phyloP scores from a whole-genome alignment of 495 filamentous ascomycete genomes.

The Massariosphaeria phaeospora region DNA sequence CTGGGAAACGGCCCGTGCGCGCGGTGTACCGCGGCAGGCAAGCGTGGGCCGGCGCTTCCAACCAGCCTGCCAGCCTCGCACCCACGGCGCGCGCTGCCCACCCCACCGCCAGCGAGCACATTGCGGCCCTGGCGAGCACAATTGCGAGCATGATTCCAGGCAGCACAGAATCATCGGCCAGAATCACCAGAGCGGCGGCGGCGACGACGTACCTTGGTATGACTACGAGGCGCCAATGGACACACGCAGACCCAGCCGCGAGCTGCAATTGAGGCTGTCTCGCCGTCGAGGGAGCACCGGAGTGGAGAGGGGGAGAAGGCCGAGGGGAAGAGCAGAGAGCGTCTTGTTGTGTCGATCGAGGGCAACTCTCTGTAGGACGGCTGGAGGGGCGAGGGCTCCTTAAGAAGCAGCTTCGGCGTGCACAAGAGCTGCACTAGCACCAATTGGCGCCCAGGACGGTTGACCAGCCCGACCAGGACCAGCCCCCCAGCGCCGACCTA shows the following conservation, averaged over 20 bases:
- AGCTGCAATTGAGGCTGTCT: conserved; percentile 29
- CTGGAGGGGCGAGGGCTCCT: conserved; percentile 3
- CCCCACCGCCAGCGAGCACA: too few relatives aligned
- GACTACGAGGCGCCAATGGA: conserved; percentile 13
- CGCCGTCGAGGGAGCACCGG: conserved; percentile 27
- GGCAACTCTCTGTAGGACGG: conserved; percentile 20
- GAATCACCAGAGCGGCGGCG: too few relatives aligned
- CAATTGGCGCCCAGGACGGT: not conserved
- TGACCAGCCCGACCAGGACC: not conserved
- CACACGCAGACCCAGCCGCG: conserved; percentile 33
- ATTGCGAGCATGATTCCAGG: too few relatives aligned
- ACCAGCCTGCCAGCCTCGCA: too few relatives aligned
- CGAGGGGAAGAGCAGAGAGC: conserved; percentile 4
- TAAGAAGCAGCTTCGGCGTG: conserved; percentile 17
- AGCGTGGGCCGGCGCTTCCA: too few relatives aligned
- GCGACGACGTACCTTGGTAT: conserved; percentile 10
- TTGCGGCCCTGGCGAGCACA: too few relatives aligned
- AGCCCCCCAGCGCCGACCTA: too few relatives aligned
- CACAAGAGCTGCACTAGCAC: conserved; percentile 15
- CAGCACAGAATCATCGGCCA: too few relatives aligned
- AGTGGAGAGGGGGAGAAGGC: conserved; percentile 13
- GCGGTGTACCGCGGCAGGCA: too few relatives aligned
- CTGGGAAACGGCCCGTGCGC: conserved; percentile 2
- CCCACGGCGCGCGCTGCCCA: too few relatives aligned
- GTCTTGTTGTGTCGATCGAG: not conserved